Percentiles rank a stretch among this genome's conserved stretches.
Evolutionary conservation across 2,329 filamentous ascomycete species (phyloP).

Genomic region (Amylocarpus encephaloides): DNA sequence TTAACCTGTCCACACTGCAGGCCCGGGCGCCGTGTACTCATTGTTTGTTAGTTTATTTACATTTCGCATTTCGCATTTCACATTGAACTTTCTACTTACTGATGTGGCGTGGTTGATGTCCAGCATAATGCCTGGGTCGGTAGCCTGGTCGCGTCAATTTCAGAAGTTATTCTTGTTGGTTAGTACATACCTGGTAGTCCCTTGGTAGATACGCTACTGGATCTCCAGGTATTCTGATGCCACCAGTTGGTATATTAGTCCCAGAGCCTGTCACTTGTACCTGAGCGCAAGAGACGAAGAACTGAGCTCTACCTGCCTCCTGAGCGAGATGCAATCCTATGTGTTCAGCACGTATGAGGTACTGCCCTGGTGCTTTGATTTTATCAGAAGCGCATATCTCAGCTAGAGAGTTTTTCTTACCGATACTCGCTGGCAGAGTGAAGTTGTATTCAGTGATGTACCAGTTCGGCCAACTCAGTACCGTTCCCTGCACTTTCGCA

Average conservation of each 20-base stretch:
- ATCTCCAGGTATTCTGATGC: conserved; percentile 1
- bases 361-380: neutral
- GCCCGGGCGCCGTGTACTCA: neutral
- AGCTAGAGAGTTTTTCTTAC: too few relatives aligned
- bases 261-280: neutral
- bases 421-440: neutral
- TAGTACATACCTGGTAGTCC: too few relatives aligned
- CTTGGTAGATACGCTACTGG: too few relatives aligned
- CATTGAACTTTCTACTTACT: neutral
- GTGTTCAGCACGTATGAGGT: neutral
- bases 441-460: neutral
- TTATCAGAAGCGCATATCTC: neutral
- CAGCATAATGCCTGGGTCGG: neutral
- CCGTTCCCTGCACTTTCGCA: neutral
- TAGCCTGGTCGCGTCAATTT: neutral
- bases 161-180: too few relatives aligned
- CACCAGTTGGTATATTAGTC: neutral
- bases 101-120: neutral
- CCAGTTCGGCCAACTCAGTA: neutral
- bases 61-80: neutral
- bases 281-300: conserved; percentile 1
- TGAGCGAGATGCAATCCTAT: conserved; percentile 1
- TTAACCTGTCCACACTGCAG: neutral
- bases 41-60: neutral
- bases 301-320: neutral